Percentiles rank a stretch among this genome's conserved stretches.
phyloP scores from a whole-genome alignment of 768 basidiomycete genomes.

The Sarcodon aspratus region DNA sequence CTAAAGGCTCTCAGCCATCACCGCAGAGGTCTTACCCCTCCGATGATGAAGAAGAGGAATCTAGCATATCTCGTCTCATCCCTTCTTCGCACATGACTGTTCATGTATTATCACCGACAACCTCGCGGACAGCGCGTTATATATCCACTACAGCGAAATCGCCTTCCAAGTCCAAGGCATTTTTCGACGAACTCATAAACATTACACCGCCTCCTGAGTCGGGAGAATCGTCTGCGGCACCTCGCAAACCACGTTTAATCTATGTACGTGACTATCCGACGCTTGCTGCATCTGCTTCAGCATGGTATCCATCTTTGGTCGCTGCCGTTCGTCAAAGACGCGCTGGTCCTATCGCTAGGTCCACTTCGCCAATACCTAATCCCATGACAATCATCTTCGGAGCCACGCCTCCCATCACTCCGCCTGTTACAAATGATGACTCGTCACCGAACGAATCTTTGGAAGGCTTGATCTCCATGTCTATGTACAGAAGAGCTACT shows the following conservation, averaged over 20 bases:
- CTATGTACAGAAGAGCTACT: slow-evolving; percentile 31
- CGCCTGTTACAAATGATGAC: slow-evolving; percentile 21
- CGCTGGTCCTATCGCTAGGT: slow-evolving; percentile 46
- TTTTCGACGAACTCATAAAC: slow-evolving; percentile 75
- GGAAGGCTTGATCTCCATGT: slow-evolving; percentile 29
- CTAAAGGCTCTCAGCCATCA: slow-evolving; percentile 15
- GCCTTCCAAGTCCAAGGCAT: slow-evolving; percentile 40
- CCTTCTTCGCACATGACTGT: slow-evolving; percentile 34
- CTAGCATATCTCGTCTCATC: slow-evolving; percentile 28
- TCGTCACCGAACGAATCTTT: slow-evolving; percentile 4
- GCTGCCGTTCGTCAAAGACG: slow-evolving; percentile 70
- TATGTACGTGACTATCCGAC: slow-evolving; percentile 78
- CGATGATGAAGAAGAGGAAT: slow-evolving; percentile 34
- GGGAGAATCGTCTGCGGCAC: slow-evolving; percentile 12
- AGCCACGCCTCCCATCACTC: slow-evolving; percentile 67
- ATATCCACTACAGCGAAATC: slow-evolving; percentile 17
- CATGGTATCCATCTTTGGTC: slow-evolving; percentile 77
- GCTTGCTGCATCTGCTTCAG: slow-evolving; percentile 55
- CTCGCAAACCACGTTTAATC: slow-evolving; percentile 54
- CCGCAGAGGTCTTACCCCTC: slow-evolving; percentile 23
- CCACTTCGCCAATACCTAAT: slow-evolving; percentile 46
- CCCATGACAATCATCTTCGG: slow-evolving; percentile 84
- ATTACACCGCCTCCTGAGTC: slow-evolving; percentile 21
- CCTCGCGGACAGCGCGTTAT: slow-evolving; percentile 5
- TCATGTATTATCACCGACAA: slow-evolving; percentile 27